phyloP scores from a whole-genome alignment of 768 basidiomycete genomes.

The Mycena rebaudengoi region DNA sequence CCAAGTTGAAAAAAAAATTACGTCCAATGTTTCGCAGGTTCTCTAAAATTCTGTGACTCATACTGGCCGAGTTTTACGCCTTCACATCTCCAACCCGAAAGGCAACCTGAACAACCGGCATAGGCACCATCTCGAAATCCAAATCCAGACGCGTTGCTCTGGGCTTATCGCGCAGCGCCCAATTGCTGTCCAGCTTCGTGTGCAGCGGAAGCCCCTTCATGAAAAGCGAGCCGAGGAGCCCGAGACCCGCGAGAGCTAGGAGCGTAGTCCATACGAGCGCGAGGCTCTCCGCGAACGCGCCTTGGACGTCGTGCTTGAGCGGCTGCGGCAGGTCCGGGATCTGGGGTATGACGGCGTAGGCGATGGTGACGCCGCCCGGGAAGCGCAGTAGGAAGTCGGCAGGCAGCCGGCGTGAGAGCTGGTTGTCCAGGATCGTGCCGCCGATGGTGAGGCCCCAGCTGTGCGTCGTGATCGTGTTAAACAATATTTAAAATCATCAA shows the following conservation, averaged over 20 bases:
- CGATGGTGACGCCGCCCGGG: slow-evolving; percentile 18
- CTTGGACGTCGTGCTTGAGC: slow-evolving; percentile 24
- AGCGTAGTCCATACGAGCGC: slow-evolving; percentile 40
- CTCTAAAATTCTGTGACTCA: too few relatives aligned
- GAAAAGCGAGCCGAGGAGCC: slow-evolving; percentile 34
- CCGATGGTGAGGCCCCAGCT: slow-evolving; percentile 44
- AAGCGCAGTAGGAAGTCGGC: slow-evolving; percentile 25
- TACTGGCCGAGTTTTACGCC: neutral
- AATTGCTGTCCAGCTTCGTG: slow-evolving; percentile 38
- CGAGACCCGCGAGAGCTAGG: slow-evolving; percentile 35
- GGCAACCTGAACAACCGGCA: slow-evolving; percentile 5
- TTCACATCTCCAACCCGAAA: neutral
- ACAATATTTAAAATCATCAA: too few relatives aligned
- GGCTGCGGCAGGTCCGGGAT: slow-evolving; percentile 28
- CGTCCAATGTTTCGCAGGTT: too few relatives aligned
- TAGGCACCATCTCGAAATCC: slow-evolving; percentile 1
- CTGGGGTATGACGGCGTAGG: slow-evolving; percentile 39
- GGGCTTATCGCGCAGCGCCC: slow-evolving; percentile 32
- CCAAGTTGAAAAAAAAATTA: too few relatives aligned
- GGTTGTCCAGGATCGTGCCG: slow-evolving; percentile 42
- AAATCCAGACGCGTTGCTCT: too few relatives aligned
- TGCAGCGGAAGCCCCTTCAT: slow-evolving; percentile 39
- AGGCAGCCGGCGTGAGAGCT: slow-evolving; percentile 34
- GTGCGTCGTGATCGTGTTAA: neutral
- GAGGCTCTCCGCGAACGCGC: slow-evolving; percentile 37